Evolutionary conservation across 2,329 filamentous ascomycete species (phyloP).

Genomic region (Colletotrichum tamarilloi): DNA sequence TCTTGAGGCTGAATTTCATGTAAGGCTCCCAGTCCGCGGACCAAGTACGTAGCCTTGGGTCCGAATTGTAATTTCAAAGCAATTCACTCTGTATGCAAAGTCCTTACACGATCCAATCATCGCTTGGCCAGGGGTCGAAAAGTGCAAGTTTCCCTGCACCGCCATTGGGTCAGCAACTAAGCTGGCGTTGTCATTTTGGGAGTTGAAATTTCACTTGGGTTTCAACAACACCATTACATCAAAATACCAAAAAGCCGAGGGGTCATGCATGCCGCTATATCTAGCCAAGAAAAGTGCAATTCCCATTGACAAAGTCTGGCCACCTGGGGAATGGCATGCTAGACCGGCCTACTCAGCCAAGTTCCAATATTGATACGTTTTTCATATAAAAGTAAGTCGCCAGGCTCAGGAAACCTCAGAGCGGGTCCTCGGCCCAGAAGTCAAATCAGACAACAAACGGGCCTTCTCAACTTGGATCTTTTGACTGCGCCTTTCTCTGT

Average conservation of each 20-base stretch:
- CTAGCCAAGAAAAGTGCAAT: not conserved
- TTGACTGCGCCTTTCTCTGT: not conserved
- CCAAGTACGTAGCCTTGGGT: not conserved
- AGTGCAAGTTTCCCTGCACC: not conserved
- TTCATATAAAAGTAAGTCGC: constrained; percentile 14
- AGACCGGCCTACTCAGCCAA: not conserved
- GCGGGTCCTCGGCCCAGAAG: not conserved
- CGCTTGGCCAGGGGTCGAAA: not conserved
- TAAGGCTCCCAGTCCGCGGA: constrained; percentile 1
- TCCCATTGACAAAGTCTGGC: not conserved
- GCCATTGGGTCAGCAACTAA: not conserved
- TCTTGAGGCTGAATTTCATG: constrained; percentile 3
- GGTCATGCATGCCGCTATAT: not conserved
- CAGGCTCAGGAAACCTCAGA: not conserved
- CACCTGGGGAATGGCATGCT: not conserved
- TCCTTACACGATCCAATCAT: constrained; percentile 8
- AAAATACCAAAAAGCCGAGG: not conserved
- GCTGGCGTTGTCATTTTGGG: not conserved
- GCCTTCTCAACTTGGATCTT: not conserved
- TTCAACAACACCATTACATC: not conserved
- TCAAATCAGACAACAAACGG: not conserved
- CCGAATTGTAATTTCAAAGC: not conserved
- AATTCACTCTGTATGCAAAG: not conserved
- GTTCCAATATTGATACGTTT: not conserved
- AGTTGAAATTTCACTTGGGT: not conserved